These are phyloP conservation scores for Yamadazyma epiphylla DNA, from an alignment of 1,139 yeast genomes.

Conservation along the genomic window DNA sequence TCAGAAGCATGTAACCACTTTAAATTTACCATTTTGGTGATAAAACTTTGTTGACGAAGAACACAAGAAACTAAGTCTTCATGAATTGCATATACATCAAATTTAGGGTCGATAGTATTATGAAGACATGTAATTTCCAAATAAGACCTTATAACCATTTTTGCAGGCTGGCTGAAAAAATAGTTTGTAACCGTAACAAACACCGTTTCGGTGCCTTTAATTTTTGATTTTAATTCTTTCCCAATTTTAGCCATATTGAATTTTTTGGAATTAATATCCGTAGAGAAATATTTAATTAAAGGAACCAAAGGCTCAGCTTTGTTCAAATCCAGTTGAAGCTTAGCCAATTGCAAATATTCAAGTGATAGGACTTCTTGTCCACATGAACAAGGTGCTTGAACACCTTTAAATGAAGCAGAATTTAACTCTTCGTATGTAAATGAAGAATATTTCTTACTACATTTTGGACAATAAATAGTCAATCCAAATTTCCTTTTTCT, in stretches of 20 bases:
- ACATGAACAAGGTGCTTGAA: too few relatives aligned
- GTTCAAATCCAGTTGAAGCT: background rate
- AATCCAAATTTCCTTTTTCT: background rate
- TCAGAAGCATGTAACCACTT: slow-evolving; percentile 26
- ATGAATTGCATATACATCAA: slow-evolving; percentile 14
- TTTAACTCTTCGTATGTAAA: background rate
- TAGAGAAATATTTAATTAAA: background rate
- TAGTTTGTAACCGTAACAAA: too few relatives aligned
- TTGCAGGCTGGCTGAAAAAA: background rate
- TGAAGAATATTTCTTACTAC: background rate
- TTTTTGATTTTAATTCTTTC: background rate
- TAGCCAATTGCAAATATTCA: too few relatives aligned
- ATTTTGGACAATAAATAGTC: background rate
- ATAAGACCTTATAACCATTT: background rate
- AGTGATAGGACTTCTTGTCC: too few relatives aligned
- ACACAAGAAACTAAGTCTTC: slow-evolving; percentile 32
- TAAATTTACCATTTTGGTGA: slow-evolving; percentile 23
- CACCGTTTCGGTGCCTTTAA: background rate
- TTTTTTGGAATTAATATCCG: background rate
- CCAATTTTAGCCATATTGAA: too few relatives aligned
- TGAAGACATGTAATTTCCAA: background rate
- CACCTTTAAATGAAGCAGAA: too few relatives aligned
- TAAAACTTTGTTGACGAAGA: slow-evolving; percentile 27
- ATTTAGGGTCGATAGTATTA: slow-evolving; percentile 10
- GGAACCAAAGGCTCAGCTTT: background rate